Evolutionary conservation across 805 yeast genomes (phyloP).

Genomic region (Saturnispora besseyi): DNA sequence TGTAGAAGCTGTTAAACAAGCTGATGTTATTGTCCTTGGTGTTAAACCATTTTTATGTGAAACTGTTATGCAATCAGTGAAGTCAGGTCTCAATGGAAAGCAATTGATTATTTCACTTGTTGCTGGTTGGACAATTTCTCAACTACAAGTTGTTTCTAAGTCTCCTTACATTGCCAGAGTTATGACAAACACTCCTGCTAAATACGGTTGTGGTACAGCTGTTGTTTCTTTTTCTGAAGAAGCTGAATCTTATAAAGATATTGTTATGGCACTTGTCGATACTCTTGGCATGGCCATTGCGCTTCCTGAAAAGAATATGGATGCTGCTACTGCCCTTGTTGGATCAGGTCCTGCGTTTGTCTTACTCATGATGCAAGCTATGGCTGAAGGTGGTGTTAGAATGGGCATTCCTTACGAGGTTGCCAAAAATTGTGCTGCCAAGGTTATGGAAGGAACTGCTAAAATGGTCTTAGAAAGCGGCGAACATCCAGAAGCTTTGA

Average conservation of each 20-base stretch:
- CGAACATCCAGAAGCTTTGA: conserved; percentile 80
- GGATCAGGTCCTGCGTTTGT: conserved; percentile 98
- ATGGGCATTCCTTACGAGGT: conserved; percentile 86
- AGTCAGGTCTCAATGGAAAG: conserved; percentile 31
- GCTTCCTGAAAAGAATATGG: conserved; percentile 87
- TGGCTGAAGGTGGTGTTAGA: conserved; percentile 89
- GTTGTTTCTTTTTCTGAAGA: conserved; percentile 64
- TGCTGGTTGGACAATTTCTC: conserved; percentile 87
- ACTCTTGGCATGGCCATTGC: conserved; percentile 62
- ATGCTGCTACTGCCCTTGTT: conserved; percentile 88
- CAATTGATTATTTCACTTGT: conserved; percentile 59
- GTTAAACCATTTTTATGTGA: conserved; percentile 79
- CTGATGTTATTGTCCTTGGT: conserved; percentile 71
- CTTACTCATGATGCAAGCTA: conserved; percentile 77
- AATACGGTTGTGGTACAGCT: conserved; percentile 89
- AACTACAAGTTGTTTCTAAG: conserved; percentile 37
- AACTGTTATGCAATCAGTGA: conserved; percentile 45
- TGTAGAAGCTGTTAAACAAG: conserved; percentile 46
- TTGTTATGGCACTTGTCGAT: conserved; percentile 43
- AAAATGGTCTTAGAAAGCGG: conserved; percentile 79
- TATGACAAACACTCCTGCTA: conserved; percentile 98
- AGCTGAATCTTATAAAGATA: conserved; percentile 38
- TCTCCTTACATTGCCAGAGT: conserved; percentile 68
- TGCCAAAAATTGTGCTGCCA: conserved; percentile 81
- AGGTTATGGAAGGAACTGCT: conserved; percentile 90